Base-by-base conservation (phyloP, 1,139 yeast species). In the Hyphopichia pseudoburtonii region DNA sequence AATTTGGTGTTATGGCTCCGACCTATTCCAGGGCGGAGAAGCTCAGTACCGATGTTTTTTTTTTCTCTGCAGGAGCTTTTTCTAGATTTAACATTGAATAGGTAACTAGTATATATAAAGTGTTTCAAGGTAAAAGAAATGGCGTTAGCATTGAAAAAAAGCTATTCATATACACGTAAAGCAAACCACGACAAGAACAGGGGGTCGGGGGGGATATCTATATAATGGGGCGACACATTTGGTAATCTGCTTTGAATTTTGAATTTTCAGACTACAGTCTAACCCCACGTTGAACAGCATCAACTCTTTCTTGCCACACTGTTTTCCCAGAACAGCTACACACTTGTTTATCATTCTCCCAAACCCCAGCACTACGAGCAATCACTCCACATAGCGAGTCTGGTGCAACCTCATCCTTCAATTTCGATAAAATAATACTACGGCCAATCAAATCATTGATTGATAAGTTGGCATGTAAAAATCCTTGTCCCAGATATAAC, bases 311-410 rank as follows among this genome's bases (percentile, higher is more conserved):
- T 57, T 92, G 89, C 98, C 98, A 92, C 19, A 90, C 80, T 1
- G 96, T 87, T 68, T 89, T 88, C 9, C 98, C 98, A 19, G 94
- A 81, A 58, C 98, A 92, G 30, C 94, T 83, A 62, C 98, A 92
- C 1, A 92, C 95, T 46, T 82, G 81, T 62, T 92, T 92, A 52
- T 85, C 86, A 61, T 92, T 92, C 55, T 92, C 96, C 97, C 97
- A 92, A 14, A 82, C 86, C 10, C 98, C 98, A 1, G 98, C 97
- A 51, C 95, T 85, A 54, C 97, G 77, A 2, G 97, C 97, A 57
- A 92, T 80, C 21, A 92, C 95, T 17, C 97, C 97, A 34, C 79
- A 86, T 35, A 82, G 67, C 5, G 82, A 76, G 38, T 70, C 75
- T 4, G 57, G 39, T 30, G 66, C 48, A 2, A 72, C 66, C 32